Base-by-base conservation (phyloP, 78 protist genomes). In the Blattamonas nauphoetae region DNA sequence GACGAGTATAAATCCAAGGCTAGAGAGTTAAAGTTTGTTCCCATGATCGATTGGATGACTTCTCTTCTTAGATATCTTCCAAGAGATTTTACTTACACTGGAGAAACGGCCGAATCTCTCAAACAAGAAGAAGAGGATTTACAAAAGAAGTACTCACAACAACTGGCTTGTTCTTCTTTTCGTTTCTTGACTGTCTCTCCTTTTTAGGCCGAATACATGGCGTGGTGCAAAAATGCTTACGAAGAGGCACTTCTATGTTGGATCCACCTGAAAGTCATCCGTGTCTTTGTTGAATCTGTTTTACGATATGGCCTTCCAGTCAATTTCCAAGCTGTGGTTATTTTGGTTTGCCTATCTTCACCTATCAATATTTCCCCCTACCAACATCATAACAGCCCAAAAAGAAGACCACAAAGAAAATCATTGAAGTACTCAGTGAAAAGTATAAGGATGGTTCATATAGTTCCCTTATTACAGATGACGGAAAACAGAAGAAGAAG, bases 201-300 rank as follows among this genome's bases (percentile, higher is more conserved):
- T n/a, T n/a, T n/a, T n/a, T 36, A 21, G 83, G 83, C 45, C 41
- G 83, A 79, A 32, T 79, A 32, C 83, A 6, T 79, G 45, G 32
- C 29, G 32, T 79, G 83, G 83, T 79, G 83, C 41, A 4, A 5
- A 5, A 36, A 4, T 6, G 33, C 83, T 5, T 79, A 33, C 83
- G 83, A 6, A 4, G 83, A 38, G 33, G 83, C 83, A 4, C 29
- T 79, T 5, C 33, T 38, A 6, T 6, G 43, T 11, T 79, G 83
- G 83, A 33, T 79, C 41, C 83, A 79, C 41, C 83, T 79, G 83
- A 79, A 79, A 21, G 41, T 79, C 33, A 5, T 79, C 45, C 83
- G 83, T 21, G 6, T 6, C 83, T 21, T 33, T 11, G 41, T 11
- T 21, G 83, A 79, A 11, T 79, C 83, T 11, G 83, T 79, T 21